These are phyloP conservation scores for Claviceps sp. DNA, from an alignment of 2,329 filamentous ascomycete species.

Conservation along the genomic window DNA sequence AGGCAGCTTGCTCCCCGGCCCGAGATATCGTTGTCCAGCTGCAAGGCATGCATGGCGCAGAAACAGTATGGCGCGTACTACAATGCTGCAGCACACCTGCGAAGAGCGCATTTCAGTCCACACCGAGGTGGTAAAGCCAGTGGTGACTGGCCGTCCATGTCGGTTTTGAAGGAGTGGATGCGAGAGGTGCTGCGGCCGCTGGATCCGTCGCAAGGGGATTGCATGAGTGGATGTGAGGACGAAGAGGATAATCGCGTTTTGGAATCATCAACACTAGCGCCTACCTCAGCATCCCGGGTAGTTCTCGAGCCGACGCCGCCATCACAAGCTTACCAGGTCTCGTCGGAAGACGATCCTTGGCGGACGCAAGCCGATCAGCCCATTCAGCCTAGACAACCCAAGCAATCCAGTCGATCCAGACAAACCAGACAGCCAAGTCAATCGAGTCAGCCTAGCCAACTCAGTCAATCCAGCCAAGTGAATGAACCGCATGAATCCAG, in stretches of 20 bases:
- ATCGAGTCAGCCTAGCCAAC: too few species aligned
- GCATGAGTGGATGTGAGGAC: conserved; percentile 19
- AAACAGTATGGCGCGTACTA: conserved; percentile 47
- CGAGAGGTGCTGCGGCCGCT: conserved; percentile 40
- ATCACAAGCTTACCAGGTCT: conserved; percentile 4
- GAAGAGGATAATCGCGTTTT: conserved; percentile 21
- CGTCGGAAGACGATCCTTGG: conserved; percentile 11
- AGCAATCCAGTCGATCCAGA: too few species aligned
- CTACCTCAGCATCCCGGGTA: neutral
- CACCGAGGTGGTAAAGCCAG: conserved; percentile 42
- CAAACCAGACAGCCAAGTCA: too few species aligned
- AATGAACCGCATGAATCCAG: too few species aligned
- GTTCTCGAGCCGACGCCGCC: conserved; percentile 7
- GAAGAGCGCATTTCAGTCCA: conserved; percentile 43
- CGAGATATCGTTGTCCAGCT: conserved; percentile 37
- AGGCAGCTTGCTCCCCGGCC: conserved; percentile 28
- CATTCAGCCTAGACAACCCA: too few species aligned
- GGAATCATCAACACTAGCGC: conserved; percentile 3
- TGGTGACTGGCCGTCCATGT: conserved; percentile 46
- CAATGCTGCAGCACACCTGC: conserved; percentile 44
- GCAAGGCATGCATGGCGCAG: conserved; percentile 42
- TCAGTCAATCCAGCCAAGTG: too few species aligned
- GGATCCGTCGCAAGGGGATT: conserved; percentile 14
- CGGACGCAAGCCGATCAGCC: conserved; percentile 14
- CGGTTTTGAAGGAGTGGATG: conserved; percentile 46